Evolutionary conservation across 768 basidiomycete genomes (phyloP), one percentile per base, ranked within the genome.

Genomic region (Auricularia sp.): DNA sequence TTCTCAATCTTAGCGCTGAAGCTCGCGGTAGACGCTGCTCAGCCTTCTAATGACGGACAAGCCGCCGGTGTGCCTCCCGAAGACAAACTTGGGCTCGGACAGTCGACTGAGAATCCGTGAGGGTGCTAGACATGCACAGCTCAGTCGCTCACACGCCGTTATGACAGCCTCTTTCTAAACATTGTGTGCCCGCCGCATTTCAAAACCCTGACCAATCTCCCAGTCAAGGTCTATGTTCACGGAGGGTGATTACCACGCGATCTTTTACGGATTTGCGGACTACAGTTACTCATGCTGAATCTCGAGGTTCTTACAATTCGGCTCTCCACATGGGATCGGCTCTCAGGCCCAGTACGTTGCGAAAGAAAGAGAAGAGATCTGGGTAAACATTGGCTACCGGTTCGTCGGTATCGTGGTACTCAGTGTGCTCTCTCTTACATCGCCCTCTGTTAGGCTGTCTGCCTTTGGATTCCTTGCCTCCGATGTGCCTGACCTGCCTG

Each of bases 191-290:
- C 86, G 21, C 85, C 84, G 5, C 80, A 81, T 3, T 77, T 74
- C 64, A 71, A 71, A 68, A 73, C 70, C 74, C 77, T 76, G 74
- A 77, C 79, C 33, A 70, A 72, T 14, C 83, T 86, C 66, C 85
- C 87, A 1, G 88, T 90, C 63, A 86, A 81, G 65, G 80, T 90
- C 3, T 91, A 88, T 74, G 85, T 91, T 36, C 89, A 91, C 64
- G 89, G 88, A 72, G 88, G 87, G 87, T 87, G 70, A 18, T 77
- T 64, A 42, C 21, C 35, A 33, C 23, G 12, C n/a, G 29, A 29
- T 29, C 29, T 29, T 29, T 29, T 29, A 29, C 29, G 0, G 29
- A 29, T 29, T 29, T 29, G 29, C 29, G 29, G 29, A 29, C 0
- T 35, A 44, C 58, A 35, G 8, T 36, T 58, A 43, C 35, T 47